These are phyloP conservation scores for Venturiaceae sp. DNA, from an alignment of 2,329 filamentous ascomycete species.

Conservation along the genomic window DNA sequence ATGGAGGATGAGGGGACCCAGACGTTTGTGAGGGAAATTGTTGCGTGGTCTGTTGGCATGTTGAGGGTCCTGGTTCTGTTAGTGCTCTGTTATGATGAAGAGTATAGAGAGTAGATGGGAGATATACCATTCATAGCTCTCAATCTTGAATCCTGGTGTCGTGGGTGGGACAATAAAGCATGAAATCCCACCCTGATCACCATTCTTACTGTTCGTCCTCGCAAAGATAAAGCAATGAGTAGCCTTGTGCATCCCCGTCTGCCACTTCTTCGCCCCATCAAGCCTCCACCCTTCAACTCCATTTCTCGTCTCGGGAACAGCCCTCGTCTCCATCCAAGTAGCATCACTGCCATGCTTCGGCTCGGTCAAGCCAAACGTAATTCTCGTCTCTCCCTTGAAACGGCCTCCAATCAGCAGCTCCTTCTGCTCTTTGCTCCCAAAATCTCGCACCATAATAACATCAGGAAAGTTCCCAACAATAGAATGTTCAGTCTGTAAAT, in stretches of 20 bases:
- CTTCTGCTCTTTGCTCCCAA: constrained; percentile 46
- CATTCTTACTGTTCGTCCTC: constrained; percentile 43
- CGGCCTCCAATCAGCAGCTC: constrained; percentile 42
- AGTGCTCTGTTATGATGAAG: background rate
- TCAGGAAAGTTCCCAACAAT: constrained; percentile 55
- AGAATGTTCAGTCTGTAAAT: constrained; percentile 54
- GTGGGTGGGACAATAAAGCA: constrained; percentile 49
- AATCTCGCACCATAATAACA: constrained; percentile 52
- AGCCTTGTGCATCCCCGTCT: constrained; percentile 52
- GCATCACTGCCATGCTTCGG: constrained; percentile 53
- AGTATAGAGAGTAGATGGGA: background rate
- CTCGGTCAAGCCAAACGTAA: constrained; percentile 55
- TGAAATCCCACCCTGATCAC: constrained; percentile 46
- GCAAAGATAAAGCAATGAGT: constrained; percentile 56
- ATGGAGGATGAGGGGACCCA: constrained; percentile 44
- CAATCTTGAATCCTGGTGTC: constrained; percentile 42
- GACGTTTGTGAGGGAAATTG: constrained; percentile 47
- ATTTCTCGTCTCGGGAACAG: constrained; percentile 31
- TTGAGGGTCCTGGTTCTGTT: constrained; percentile 43
- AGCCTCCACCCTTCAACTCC: constrained; percentile 42
- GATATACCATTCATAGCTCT: constrained; percentile 45
- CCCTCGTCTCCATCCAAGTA: constrained; percentile 51
- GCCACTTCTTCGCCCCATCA: constrained; percentile 54
- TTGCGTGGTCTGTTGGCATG: constrained; percentile 58
- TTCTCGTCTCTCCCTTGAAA: constrained; percentile 42